A percentile compares a stretch with the other conserved stretches of the same genome.
phyloP scores from a whole-genome alignment of 192 early-diverging fungal genomes.

The Thamnidium elegans region DNA sequence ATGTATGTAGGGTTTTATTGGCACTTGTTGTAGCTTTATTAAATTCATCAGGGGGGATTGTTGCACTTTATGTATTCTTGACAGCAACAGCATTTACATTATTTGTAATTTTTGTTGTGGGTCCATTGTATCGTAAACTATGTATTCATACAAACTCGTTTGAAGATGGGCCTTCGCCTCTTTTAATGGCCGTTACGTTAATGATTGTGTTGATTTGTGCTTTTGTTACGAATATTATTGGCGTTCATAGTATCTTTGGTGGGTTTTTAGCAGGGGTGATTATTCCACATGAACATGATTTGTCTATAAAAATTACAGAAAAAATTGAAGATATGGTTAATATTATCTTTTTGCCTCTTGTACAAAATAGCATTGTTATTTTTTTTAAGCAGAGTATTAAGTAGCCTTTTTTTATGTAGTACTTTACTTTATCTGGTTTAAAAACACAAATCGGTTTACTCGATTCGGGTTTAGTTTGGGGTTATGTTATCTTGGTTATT shows the following conservation, averaged over 20 bases:
- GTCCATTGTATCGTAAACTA: slow-evolving; percentile 61
- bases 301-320: slow-evolving; percentile 84
- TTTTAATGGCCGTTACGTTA: slow-evolving; percentile 72
- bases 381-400: slow-evolving; percentile 2
- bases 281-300: slow-evolving; percentile 83
- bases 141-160: slow-evolving; percentile 47
- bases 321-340: slow-evolving; percentile 90
- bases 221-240: slow-evolving; percentile 75
- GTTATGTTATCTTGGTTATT: slow-evolving; percentile 73
- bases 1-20: slow-evolving; percentile 44
- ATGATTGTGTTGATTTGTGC: slow-evolving; percentile 68
- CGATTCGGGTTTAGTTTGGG: slow-evolving; percentile 70
- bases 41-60: slow-evolving; percentile 67
- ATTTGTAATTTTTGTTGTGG: slow-evolving; percentile 66
- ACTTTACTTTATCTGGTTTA: slow-evolving; percentile 91
- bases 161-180: slow-evolving; percentile 53
- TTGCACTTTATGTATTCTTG: slow-evolving; percentile 82
- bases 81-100: slow-evolving; percentile 64
- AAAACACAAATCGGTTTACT: slow-evolving; percentile 83
- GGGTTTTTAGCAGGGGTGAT: slow-evolving; percentile 86
- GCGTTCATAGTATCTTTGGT: slow-evolving; percentile 94
- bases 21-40: slow-evolving; percentile 84
- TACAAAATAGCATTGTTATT: slow-evolving; percentile 13
- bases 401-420: slow-evolving; percentile 40
- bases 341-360: slow-evolving; percentile 84